phyloP scores from a whole-genome alignment of 768 basidiomycete species.

The Boletus barrowsii region DNA sequence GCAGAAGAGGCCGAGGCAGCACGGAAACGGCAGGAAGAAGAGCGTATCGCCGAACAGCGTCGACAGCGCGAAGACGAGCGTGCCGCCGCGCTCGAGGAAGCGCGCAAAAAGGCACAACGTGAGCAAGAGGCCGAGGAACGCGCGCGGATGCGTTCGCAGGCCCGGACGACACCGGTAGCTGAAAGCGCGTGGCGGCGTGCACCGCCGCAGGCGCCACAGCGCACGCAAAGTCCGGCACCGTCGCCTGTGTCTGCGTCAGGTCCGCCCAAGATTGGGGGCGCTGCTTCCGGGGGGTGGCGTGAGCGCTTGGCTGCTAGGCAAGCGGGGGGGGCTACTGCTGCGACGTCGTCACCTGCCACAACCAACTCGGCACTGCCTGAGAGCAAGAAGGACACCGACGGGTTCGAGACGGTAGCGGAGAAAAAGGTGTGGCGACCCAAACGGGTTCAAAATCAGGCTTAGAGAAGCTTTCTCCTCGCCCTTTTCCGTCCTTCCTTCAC shows the following conservation, averaged over 20 bases:
- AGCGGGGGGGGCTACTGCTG: not conserved
- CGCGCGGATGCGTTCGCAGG: slow-evolving; percentile 36
- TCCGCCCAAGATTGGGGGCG: slow-evolving; percentile 36
- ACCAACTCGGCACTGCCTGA: slow-evolving; percentile 36
- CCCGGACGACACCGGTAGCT: slow-evolving; percentile 26
- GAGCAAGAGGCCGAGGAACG: slow-evolving; percentile 67
- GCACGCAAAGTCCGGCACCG: slow-evolving; percentile 59
- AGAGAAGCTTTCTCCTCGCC: not conserved
- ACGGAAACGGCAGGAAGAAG: slow-evolving; percentile 62
- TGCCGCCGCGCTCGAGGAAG: slow-evolving; percentile 50
- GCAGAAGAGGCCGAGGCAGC: slow-evolving; percentile 56
- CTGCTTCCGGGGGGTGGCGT: slow-evolving; percentile 51
- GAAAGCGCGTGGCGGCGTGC: slow-evolving; percentile 14
- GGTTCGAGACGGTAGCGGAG: slow-evolving; percentile 59
- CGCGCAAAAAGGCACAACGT: slow-evolving; percentile 56
- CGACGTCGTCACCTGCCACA: slow-evolving; percentile 10
- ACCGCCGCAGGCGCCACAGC: slow-evolving; percentile 38
- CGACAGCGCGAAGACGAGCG: slow-evolving; percentile 52
- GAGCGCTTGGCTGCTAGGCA: slow-evolving; percentile 30
- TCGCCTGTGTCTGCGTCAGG: slow-evolving; percentile 25
- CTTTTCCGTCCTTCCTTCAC: not conserved
- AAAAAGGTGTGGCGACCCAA: slow-evolving; percentile 25
- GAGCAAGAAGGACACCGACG: slow-evolving; percentile 57
- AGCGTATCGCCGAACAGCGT: slow-evolving; percentile 47
- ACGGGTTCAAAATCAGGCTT: slow-evolving; percentile 13